A percentile compares a stretch with the other conserved stretches of the same genome.
Evolutionary conservation across 2,329 filamentous ascomycete species (phyloP).

Genomic region (Nakataea oryzae): DNA sequence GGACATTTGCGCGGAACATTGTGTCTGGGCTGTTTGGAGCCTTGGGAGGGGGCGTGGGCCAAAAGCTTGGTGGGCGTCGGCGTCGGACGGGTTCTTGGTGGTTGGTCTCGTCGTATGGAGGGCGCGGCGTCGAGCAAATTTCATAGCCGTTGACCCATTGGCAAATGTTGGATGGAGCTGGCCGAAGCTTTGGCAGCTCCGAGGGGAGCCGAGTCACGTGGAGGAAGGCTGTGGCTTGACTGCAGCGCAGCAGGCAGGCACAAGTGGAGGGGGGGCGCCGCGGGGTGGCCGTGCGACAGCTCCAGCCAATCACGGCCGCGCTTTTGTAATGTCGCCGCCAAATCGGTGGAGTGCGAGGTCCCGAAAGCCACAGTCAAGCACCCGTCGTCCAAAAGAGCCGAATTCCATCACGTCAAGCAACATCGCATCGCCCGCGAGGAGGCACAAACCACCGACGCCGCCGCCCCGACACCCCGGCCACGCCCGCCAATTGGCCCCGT

Average conservation of each 20-base stretch:
- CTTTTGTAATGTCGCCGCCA: slow-evolving; percentile 2
- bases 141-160: not conserved
- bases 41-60: not conserved
- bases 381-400: not conserved
- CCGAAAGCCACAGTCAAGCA: not conserved
- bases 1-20: slow-evolving; percentile 85
- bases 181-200: slow-evolving; percentile 8
- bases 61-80: not conserved
- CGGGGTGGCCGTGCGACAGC: not conserved
- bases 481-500: not conserved
- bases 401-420: not conserved
- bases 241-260: not conserved
- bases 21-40: slow-evolving; percentile 21
- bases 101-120: not conserved
- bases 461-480: not conserved
- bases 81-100: not conserved
- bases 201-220: slow-evolving; percentile 9
- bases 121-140: not conserved
- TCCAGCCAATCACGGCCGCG: slow-evolving; percentile 1
- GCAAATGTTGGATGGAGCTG: not conserved
- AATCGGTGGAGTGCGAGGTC: not conserved
- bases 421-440: not conserved
- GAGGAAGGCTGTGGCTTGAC: not conserved
- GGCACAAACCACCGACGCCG: not conserved
- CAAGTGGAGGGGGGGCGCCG: too few species aligned